Percentiles rank a stretch among this genome's conserved stretches.
phyloP scores from a whole-genome alignment of 257 asterid species.

The Dorcoceras hygrometricum region DNA sequence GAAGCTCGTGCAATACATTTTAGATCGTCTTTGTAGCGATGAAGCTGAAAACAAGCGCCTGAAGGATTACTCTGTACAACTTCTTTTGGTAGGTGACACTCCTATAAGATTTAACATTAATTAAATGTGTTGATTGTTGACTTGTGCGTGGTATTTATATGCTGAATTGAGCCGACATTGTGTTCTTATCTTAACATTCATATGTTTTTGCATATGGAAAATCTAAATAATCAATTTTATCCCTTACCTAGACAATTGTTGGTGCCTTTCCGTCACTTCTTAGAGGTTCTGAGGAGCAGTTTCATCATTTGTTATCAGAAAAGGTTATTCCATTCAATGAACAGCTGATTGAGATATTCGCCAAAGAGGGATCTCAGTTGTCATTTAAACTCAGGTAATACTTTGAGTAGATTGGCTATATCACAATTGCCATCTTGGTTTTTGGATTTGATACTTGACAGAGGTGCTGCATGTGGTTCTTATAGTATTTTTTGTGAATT shows the following conservation, averaged over 20 bases:
- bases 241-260: constrained; percentile 54
- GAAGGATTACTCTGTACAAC: constrained; percentile 49
- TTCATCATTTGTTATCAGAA: constrained; percentile 47
- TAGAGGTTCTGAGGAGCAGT: constrained; percentile 61
- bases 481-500: not conserved
- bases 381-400: constrained; percentile 59
- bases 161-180: not conserved
- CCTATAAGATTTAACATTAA: constrained; percentile 12
- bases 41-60: constrained; percentile 40
- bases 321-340: constrained; percentile 58
- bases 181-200: constrained; percentile 11
- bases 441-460: not conserved
- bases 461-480: constrained; percentile 20
- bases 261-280: constrained; percentile 70
- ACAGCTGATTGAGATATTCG: constrained; percentile 62
- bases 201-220: constrained; percentile 2
- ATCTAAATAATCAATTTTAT: constrained; percentile 10
- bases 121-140: not conserved
- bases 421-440: not conserved
- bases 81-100: constrained; percentile 68
- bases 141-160: constrained; percentile 4
- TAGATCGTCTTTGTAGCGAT: constrained; percentile 48
- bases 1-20: constrained; percentile 51
- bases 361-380: constrained; percentile 53
- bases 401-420: constrained; percentile 21